Evolutionary conservation across 371 early-diverging fungal species (phyloP).

Genomic region (Zychaea mexicana): DNA sequence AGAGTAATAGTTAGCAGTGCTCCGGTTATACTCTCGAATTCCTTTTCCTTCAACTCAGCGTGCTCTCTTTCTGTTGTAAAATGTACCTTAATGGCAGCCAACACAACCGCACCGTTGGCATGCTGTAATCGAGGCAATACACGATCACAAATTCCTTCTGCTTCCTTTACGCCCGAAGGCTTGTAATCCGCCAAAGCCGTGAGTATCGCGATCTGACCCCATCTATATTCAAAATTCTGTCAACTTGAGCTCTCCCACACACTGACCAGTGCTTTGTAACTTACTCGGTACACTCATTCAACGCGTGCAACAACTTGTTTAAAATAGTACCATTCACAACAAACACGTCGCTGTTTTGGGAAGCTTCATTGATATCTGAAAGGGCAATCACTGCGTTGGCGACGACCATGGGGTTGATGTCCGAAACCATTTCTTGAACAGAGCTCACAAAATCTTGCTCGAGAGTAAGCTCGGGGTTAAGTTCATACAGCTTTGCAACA

Average conservation of each 20-base stretch:
- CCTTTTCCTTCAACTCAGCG: no score
- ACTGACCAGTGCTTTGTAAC: neutral
- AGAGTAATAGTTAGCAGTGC: neutral
- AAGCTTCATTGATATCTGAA: slow-evolving; percentile 86
- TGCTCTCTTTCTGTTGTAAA: no score
- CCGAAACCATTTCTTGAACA: slow-evolving; percentile 87
- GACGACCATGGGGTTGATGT: slow-evolving; percentile 96
- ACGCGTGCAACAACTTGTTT: slow-evolving; percentile 85
- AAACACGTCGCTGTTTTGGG: slow-evolving; percentile 69
- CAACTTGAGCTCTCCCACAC: neutral
- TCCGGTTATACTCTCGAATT: no score
- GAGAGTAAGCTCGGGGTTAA: slow-evolving; percentile 63
- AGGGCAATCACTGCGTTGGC: slow-evolving; percentile 92
- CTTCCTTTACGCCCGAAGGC: slow-evolving; percentile 57
- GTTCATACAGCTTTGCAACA: slow-evolving; percentile 81
- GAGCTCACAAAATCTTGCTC: slow-evolving; percentile 82
- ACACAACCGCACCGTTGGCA: slow-evolving; percentile 60
- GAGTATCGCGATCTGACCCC: slow-evolving; percentile 94
- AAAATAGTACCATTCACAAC: slow-evolving; percentile 73
- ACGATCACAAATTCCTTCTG: slow-evolving; percentile 89
- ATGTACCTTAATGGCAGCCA: slow-evolving; percentile 77
- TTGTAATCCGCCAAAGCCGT: slow-evolving; percentile 80
- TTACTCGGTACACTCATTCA: slow-evolving; percentile 96
- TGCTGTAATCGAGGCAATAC: slow-evolving; percentile 88
- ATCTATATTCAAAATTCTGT: no score